Evolutionary conservation across 1,284 basidiomycete species (phyloP).

Genomic region (Tylopilus sp.): DNA sequence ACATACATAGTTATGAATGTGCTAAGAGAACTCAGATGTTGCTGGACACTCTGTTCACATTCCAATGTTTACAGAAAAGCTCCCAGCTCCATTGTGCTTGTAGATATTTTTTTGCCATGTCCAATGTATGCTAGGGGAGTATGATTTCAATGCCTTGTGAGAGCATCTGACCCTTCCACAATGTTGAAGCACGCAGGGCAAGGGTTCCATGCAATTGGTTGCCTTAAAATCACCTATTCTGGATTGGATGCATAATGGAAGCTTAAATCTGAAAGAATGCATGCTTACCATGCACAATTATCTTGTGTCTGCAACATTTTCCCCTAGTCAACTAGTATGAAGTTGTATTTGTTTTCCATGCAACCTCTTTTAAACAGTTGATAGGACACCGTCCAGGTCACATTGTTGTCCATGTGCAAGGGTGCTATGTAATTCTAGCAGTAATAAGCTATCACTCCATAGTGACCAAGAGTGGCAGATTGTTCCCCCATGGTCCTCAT

Average conservation of each 20-base stretch:
- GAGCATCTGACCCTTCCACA: not conserved
- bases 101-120: constrained; percentile 7
- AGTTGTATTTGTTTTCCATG: constrained; percentile 5
- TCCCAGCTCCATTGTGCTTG: constrained; percentile 9
- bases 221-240: not conserved
- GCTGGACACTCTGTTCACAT: too few species aligned
- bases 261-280: too few species aligned
- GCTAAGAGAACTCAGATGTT: too few species aligned
- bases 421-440: constrained; percentile 15
- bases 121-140: not conserved
- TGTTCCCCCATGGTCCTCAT: not conserved
- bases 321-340: constrained; percentile 4
- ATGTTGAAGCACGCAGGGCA: constrained; percentile 5
- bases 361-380: constrained; percentile 6
- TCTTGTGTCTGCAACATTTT: not conserved
- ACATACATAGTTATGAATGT: too few species aligned
- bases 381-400: constrained; percentile 2
- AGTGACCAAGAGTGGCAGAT: not conserved
- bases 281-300: constrained; percentile 9
- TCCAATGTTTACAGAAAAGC: not conserved
- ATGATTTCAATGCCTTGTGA: constrained; percentile 9
- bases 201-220: constrained; percentile 9
- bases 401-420: constrained; percentile 5
- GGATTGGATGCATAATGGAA: not conserved
- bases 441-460: constrained; percentile 6